A percentile compares a stretch with the other conserved stretches of the same genome.
phyloP scores from a whole-genome alignment of 192 early-diverging fungal genomes.

The Ambispora gerdemannii region DNA sequence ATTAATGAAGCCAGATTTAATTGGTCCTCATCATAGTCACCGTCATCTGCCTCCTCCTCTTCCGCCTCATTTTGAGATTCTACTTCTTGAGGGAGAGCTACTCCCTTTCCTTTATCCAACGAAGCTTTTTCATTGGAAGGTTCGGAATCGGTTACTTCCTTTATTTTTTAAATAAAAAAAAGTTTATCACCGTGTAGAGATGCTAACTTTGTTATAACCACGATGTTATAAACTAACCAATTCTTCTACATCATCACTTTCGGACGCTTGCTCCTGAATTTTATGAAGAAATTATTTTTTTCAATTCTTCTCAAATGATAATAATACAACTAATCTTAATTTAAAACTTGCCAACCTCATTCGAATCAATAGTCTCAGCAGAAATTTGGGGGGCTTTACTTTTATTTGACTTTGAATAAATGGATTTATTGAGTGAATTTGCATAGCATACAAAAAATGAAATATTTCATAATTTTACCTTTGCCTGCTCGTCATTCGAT shows the following conservation, averaged over 20 bases:
- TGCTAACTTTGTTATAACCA: background rate
- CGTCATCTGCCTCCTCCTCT: slow-evolving; percentile 3
- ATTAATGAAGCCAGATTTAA: background rate
- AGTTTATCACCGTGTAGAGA: background rate
- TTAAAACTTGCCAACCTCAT: background rate
- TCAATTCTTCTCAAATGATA: background rate
- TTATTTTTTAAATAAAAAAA: background rate
- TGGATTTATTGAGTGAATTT: background rate
- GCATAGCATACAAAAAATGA: background rate
- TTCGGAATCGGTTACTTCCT: slow-evolving; percentile 15
- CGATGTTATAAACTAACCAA: background rate
- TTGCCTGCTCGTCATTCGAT: slow-evolving; percentile 1
- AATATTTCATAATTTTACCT: background rate
- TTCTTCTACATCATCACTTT: slow-evolving; percentile 22
- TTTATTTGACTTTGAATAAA: background rate
- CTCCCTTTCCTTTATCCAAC: slow-evolving; percentile 23
- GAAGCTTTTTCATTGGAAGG: background rate
- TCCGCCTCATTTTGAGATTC: background rate
- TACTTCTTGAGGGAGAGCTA: slow-evolving; percentile 13
- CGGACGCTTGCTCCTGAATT: background rate
- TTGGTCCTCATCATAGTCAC: background rate
- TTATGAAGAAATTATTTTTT: background rate
- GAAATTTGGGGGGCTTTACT: background rate
- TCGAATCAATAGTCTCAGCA: background rate
- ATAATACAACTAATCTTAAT: background rate